These are phyloP conservation scores for Brasenia schreberi DNA, from an alignment of 164 flowering plant species.

Conservation along the genomic window DNA sequence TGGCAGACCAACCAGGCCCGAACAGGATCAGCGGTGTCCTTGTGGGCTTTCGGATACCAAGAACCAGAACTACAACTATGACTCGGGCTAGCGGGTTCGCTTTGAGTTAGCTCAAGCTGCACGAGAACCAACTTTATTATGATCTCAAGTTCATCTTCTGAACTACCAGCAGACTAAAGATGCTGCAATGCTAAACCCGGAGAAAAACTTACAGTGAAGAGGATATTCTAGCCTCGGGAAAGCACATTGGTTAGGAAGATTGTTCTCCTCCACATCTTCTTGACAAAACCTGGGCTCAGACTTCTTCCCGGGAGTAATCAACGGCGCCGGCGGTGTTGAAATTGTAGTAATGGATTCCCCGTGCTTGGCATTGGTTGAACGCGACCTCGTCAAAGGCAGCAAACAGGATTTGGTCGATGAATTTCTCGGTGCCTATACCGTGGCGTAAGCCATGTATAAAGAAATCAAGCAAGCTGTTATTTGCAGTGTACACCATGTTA, in stretches of 20 bases:
- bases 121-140: too few relatives aligned
- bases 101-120: too few relatives aligned
- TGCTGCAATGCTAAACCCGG: too few relatives aligned
- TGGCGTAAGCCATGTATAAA: conserved; percentile 58
- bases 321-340: conserved; percentile 37
- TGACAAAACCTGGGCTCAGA: conserved; percentile 54
- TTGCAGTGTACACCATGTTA: conserved; percentile 53
- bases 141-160: too few relatives aligned
- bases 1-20: too few relatives aligned
- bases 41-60: too few relatives aligned
- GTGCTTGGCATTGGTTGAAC: conserved; percentile 42
- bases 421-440: conserved; percentile 42
- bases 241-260: conserved; percentile 43
- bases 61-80: too few relatives aligned
- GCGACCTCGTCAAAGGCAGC: conserved; percentile 50
- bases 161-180: too few relatives aligned
- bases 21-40: too few relatives aligned
- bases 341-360: conserved; percentile 39
- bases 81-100: too few relatives aligned
- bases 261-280: conserved; percentile 89
- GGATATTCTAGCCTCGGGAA: conserved; percentile 50
- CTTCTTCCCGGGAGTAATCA: conserved; percentile 47
- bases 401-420: conserved; percentile 39
- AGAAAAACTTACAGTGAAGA: conserved; percentile 46
- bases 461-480: conserved; percentile 44